Conservation (phyloP, 129 eudicot genomes). For the Flaveria robusta region DNA sequence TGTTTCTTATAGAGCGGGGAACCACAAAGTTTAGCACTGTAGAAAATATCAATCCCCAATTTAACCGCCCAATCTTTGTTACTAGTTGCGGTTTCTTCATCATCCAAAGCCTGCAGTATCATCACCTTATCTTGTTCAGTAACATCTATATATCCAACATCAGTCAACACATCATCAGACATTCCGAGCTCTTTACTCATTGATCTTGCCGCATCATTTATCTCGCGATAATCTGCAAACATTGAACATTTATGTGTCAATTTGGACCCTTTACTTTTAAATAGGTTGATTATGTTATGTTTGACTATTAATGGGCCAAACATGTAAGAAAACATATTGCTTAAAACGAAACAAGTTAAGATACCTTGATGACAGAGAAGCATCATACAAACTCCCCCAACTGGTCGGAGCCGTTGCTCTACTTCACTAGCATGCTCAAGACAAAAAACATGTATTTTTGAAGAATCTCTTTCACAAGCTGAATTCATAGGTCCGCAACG, state of each 20-base stretch:
- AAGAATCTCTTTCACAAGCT: conserved; percentile 34
- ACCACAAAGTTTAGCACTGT: conserved; percentile 83
- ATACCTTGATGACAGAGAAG: conserved; percentile 95
- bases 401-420: conserved; percentile 55
- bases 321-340: too few species aligned
- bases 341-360: too few species aligned
- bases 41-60: conserved; percentile 76
- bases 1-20: conserved; percentile 87
- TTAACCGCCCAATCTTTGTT: conserved; percentile 94
- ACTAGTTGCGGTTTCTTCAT: conserved; percentile 69
- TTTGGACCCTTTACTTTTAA: neutral
- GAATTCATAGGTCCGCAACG: neutral
- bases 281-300: neutral
- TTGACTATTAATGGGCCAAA: neutral
- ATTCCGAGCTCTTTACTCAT: conserved; percentile 69
- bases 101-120: conserved; percentile 64
- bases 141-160: conserved; percentile 52
- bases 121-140: conserved; percentile 52
- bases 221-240: conserved; percentile 71
- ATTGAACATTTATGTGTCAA: neutral
- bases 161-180: conserved; percentile 45
- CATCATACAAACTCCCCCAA: conserved; percentile 77
- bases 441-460: conserved; percentile 84
- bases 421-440: conserved; percentile 86
- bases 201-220: conserved; percentile 61